Conservation (phyloP, 352 stramenopile genomes). For the Detonula confervacea region DNA sequence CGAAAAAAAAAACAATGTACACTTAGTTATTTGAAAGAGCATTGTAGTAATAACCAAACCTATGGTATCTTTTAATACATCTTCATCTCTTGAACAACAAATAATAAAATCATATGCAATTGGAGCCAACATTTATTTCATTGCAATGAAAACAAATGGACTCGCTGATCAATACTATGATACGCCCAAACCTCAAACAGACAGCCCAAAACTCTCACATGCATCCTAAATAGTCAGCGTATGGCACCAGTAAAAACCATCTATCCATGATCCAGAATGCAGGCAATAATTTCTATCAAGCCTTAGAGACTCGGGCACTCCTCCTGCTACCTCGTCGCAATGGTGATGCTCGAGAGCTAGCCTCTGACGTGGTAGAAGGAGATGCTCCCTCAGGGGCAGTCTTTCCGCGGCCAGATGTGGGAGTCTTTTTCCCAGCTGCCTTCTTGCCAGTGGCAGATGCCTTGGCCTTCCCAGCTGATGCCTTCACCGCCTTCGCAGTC, state of each 20-base stretch:
- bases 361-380: conserved; percentile 27
- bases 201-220: no score
- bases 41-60: conserved; percentile 9
- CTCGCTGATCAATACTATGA: not conserved
- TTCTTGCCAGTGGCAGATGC: not conserved
- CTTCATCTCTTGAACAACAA: not conserved
- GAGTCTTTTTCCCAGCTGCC: not conserved
- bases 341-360: conserved; percentile 17
- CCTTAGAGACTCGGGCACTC: no score
- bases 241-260: no score
- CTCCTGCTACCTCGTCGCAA: not conserved
- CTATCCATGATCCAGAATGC: no score
- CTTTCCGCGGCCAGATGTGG: not conserved
- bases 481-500: no score
- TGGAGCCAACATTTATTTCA: conserved; percentile 3
- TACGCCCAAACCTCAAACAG: no score
- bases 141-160: conserved; percentile 20
- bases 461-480: not conserved
- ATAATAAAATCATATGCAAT: conserved; percentile 33
- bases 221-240: no score
- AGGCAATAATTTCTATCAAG: no score
- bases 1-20: no score
- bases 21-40: no score
- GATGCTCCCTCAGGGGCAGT: not conserved
- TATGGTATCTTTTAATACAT: not conserved